Conservation (phyloP, 176 grass and related monocot genomes). For the Puya raimondii region DNA sequence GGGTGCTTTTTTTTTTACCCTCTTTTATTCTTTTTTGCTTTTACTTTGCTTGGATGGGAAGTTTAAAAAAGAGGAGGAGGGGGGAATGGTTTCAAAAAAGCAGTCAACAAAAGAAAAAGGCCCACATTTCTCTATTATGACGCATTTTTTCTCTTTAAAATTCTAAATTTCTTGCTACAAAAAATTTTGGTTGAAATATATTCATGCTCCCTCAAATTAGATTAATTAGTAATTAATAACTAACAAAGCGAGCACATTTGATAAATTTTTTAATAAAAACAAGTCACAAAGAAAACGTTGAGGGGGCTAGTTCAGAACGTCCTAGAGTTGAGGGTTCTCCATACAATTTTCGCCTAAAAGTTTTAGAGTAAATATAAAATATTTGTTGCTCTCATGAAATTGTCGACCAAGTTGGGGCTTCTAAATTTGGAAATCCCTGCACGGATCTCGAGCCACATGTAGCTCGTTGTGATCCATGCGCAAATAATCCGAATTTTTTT, state of each 20-base stretch:
- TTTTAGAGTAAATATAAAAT: slow-evolving; percentile 10
- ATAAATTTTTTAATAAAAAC: no score
- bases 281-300: no score
- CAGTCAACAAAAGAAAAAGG: not conserved
- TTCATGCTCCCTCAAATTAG: not conserved
- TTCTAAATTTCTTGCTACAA: not conserved
- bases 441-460: not conserved
- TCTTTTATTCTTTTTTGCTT: slow-evolving; percentile 10
- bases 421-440: slow-evolving; percentile 13
- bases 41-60: slow-evolving; percentile 46
- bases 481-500: not conserved
- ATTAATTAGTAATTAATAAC: no score
- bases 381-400: slow-evolving; percentile 11
- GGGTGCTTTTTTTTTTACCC: slow-evolving; percentile 14
- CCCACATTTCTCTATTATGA: slow-evolving; percentile 2
- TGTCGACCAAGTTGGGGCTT: slow-evolving; percentile 17
- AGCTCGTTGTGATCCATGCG: slow-evolving; percentile 1
- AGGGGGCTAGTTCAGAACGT: no score
- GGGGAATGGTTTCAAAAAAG: slow-evolving; percentile 19
- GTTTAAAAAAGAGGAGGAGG: slow-evolving; percentile 19
- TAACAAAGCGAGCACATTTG: no score
- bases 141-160: not conserved
- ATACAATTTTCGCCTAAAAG: no score
- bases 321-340: no score
- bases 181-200: not conserved